These are phyloP conservation scores for Larix sibirica DNA, from an alignment of 83 land plant species.

Conservation along the genomic window DNA sequence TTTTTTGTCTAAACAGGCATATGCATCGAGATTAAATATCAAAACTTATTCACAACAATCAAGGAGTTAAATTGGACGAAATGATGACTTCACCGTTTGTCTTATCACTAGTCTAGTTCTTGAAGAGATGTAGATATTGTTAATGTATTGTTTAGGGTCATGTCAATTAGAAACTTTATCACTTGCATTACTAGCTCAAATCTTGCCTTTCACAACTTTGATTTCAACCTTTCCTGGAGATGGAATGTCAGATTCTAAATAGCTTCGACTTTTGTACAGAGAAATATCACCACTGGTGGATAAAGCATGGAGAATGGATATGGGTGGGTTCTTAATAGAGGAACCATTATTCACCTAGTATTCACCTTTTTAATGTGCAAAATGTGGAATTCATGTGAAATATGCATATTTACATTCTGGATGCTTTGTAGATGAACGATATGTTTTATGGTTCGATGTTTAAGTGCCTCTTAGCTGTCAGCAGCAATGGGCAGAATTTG, in stretches of 20 bases:
- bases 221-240: not conserved
- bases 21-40: too few species aligned
- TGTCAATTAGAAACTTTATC: not conserved
- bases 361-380: too few species aligned
- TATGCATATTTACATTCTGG: too few species aligned
- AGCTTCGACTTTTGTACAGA: slow-evolving; percentile 32
- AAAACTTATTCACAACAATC: too few species aligned
- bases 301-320: slow-evolving; percentile 92
- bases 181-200: not conserved
- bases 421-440: too few species aligned
- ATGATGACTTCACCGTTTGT: not conserved
- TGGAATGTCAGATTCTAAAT: not conserved
- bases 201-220: not conserved
- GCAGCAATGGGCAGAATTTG: too few species aligned
- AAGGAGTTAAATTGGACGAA: too few species aligned
- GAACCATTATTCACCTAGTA: slow-evolving; percentile 27
- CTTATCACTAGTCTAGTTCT: not conserved
- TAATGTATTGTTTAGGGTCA: not conserved
- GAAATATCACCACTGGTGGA: slow-evolving; percentile 84
- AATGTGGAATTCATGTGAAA: too few species aligned
- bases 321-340: slow-evolving; percentile 78
- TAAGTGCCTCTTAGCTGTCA: too few species aligned
- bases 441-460: too few species aligned
- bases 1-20: too few species aligned
- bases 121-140: not conserved